phyloP scores from a whole-genome alignment of 2,329 filamentous ascomycete genomes.

The Hypomyces rosellus region DNA sequence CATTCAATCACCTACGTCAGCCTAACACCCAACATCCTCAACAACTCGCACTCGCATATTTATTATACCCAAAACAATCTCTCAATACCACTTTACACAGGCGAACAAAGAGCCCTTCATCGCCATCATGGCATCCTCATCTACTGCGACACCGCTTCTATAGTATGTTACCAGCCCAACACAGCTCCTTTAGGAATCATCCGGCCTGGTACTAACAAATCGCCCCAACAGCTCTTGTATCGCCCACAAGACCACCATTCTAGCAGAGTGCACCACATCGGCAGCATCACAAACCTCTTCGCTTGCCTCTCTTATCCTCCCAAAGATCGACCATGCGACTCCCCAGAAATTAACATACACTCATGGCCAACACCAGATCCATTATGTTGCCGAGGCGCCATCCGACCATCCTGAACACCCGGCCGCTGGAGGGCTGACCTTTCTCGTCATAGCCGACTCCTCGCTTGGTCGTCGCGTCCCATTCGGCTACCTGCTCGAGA shows the following conservation, averaged over 20 bases:
- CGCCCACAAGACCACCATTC: conserved; percentile 86
- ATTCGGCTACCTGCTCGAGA: conserved; percentile 86
- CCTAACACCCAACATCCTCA: not conserved
- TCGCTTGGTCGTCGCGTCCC: conserved; percentile 80
- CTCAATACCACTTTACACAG: not conserved
- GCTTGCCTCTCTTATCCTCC: conserved; percentile 87
- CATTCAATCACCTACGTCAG: not conserved
- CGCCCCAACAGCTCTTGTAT: conserved; percentile 68
- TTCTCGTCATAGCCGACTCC: conserved; percentile 79
- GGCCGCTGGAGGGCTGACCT: conserved; percentile 77
- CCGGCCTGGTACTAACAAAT: not conserved
- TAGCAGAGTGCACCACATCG: conserved; percentile 85
- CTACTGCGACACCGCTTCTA: conserved; percentile 61
- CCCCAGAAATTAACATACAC: conserved; percentile 92
- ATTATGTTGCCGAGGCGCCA: conserved; percentile 85
- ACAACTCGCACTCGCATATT: not conserved
- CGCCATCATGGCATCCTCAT: conserved; percentile 62
- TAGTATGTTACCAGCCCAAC: conserved; percentile 50
- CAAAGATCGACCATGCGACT: conserved; percentile 77
- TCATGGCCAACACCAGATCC: conserved; percentile 85
- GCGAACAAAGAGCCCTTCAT: not conserved
- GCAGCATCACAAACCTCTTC: conserved; percentile 77
- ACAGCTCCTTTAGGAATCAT: not conserved
- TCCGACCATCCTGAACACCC: conserved; percentile 53
- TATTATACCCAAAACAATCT: not conserved